phyloP scores from a whole-genome alignment of 2,329 filamentous ascomycete genomes.

The Pyricularia grisea region DNA sequence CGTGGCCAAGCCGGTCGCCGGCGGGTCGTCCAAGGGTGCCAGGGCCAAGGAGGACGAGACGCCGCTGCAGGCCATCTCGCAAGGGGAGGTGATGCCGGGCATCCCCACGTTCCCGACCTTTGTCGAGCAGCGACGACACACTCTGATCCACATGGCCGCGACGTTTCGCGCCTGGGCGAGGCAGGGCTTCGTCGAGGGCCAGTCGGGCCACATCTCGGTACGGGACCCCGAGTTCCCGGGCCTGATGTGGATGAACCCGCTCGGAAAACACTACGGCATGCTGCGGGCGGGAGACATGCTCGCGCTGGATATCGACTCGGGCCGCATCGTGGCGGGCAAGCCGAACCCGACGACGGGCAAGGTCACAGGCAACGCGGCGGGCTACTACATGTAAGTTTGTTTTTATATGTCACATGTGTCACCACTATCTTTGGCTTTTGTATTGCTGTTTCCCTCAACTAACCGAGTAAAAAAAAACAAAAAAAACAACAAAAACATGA shows the following conservation, averaged over 20 bases:
- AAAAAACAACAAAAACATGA: not conserved
- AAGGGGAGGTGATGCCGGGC: slow-evolving; percentile 15
- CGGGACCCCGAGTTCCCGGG: slow-evolving; percentile 53
- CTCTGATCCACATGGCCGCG: slow-evolving; percentile 23
- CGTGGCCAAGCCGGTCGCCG: not conserved
- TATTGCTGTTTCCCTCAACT: no score
- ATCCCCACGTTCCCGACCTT: slow-evolving; percentile 9
- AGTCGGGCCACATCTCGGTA: slow-evolving; percentile 54
- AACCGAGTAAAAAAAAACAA: not conserved
- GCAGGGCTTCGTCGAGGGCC: slow-evolving; percentile 56
- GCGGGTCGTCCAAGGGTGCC: slow-evolving; percentile 1
- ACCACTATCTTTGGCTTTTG: not conserved
- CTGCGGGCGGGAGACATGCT: slow-evolving; percentile 61
- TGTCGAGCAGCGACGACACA: not conserved
- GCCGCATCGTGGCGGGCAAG: slow-evolving; percentile 56
- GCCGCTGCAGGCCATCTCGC: slow-evolving; percentile 18
- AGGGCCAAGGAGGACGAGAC: slow-evolving; percentile 12
- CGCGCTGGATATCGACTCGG: slow-evolving; percentile 44
- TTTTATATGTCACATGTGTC: not conserved
- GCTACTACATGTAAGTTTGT: slow-evolving; percentile 47
- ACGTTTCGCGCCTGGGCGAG: slow-evolving; percentile 59
- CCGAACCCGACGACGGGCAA: slow-evolving; percentile 29
- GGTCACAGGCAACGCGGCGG: slow-evolving; percentile 51
- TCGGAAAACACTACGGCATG: slow-evolving; percentile 57
- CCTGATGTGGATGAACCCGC: slow-evolving; percentile 62